These are phyloP conservation scores for Pseudodiploospora longispora DNA, from an alignment of 2,329 filamentous ascomycete species.

Conservation along the genomic window DNA sequence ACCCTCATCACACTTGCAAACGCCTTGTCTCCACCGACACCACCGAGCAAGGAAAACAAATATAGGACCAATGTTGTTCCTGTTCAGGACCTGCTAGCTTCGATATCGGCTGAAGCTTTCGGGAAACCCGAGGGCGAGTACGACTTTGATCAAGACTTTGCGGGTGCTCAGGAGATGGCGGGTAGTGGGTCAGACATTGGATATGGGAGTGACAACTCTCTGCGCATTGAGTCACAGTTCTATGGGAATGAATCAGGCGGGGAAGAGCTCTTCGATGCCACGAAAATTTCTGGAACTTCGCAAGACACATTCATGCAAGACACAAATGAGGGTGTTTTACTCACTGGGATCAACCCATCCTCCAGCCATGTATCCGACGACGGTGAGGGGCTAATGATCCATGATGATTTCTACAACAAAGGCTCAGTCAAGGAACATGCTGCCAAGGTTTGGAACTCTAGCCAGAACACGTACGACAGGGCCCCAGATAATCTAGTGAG, in stretches of 20 bases:
- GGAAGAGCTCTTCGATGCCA: conserved; percentile 43
- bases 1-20: conserved; percentile 75
- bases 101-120: conserved; percentile 82
- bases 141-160: conserved; percentile 56
- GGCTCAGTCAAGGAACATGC: conserved; percentile 53
- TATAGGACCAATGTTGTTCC: conserved; percentile 84
- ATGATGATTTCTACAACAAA: conserved; percentile 69
- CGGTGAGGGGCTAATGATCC: conserved; percentile 58
- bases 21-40: conserved; percentile 72
- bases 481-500: conserved; percentile 53
- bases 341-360: conserved; percentile 23
- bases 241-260: conserved; percentile 35
- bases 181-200: conserved; percentile 26
- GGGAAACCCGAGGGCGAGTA: conserved; percentile 52
- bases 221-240: conserved; percentile 37
- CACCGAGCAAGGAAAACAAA: conserved; percentile 73
- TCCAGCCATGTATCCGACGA: conserved; percentile 37
- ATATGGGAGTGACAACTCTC: conserved; percentile 24
- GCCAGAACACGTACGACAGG: conserved; percentile 64
- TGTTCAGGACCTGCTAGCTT: conserved; percentile 79
- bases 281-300: conserved; percentile 24
- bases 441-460: conserved; percentile 74
- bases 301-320: conserved; percentile 25
- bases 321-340: conserved; percentile 27
- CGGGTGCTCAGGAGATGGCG: conserved; percentile 41